phyloP scores from a whole-genome alignment of 768 basidiomycete genomes.

The Phanerodontia chrysosporium region DNA sequence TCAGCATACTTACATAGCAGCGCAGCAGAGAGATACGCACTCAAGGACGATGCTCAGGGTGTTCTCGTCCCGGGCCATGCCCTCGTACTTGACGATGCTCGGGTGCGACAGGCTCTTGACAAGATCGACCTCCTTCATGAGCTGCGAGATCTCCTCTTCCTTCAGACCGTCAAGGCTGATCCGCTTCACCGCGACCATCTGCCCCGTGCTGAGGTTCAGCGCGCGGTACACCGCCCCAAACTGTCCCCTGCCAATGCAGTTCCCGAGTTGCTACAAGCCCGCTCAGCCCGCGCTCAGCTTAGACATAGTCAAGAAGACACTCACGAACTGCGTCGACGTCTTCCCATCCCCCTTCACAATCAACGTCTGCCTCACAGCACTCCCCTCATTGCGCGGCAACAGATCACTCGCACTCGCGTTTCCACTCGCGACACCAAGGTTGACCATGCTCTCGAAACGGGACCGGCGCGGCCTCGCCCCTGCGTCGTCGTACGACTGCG shows the following conservation, averaged over 20 bases:
- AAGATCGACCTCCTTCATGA: slow-evolving; percentile 93
- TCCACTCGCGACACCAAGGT: slow-evolving; percentile 47
- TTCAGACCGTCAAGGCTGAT: slow-evolving; percentile 87
- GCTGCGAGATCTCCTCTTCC: slow-evolving; percentile 83
- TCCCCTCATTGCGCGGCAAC: slow-evolving; percentile 60
- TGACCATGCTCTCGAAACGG: slow-evolving; percentile 72
- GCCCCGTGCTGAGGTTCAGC: slow-evolving; percentile 88
- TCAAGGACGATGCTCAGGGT: slow-evolving; percentile 92
- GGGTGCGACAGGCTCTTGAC: slow-evolving; percentile 90
- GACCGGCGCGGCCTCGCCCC: slow-evolving; percentile 50
- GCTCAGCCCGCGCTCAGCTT: neutral
- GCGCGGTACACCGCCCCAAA: slow-evolving; percentile 96
- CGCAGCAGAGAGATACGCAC: slow-evolving; percentile 46
- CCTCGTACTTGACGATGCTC: slow-evolving; percentile 96
- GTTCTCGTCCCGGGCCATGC: slow-evolving; percentile 86
- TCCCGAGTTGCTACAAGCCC: slow-evolving; percentile 81
- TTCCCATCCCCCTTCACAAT: slow-evolving; percentile 81
- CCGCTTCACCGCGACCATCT: slow-evolving; percentile 99
- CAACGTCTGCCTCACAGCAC: slow-evolving; percentile 60
- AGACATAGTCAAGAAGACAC: slow-evolving; percentile 32
- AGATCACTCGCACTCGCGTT: slow-evolving; percentile 65
- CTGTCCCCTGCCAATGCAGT: slow-evolving; percentile 95
- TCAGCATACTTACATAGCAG: slow-evolving; percentile 16
- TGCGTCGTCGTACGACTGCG: slow-evolving; percentile 66
- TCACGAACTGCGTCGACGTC: slow-evolving; percentile 75